Evolutionary conservation across 2,329 filamentous ascomycete genomes (phyloP).

Genomic region (Nothophoma quercina): DNA sequence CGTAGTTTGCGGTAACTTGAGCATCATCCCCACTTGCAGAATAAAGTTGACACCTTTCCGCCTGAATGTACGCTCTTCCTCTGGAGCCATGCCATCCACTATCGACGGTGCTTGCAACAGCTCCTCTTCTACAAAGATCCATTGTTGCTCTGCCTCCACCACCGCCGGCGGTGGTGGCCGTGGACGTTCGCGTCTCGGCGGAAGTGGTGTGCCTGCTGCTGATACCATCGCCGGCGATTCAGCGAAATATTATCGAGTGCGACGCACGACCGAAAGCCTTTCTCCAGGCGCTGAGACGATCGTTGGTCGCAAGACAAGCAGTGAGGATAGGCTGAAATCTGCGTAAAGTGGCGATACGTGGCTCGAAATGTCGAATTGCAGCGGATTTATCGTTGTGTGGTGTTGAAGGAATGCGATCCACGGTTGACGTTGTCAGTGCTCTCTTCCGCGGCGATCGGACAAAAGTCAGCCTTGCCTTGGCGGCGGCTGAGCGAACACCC

Average conservation of each 20-base stretch:
- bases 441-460: constrained; percentile 17
- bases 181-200: constrained; percentile 41
- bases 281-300: not conserved
- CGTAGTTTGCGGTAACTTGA: constrained; percentile 91
- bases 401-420: constrained; percentile 4
- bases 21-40: constrained; percentile 87
- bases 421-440: constrained; percentile 12
- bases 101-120: constrained; percentile 83
- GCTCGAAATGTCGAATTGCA: not conserved
- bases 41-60: constrained; percentile 98
- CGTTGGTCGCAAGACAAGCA: not conserved
- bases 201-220: constrained; percentile 27
- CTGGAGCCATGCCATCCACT: constrained; percentile 77
- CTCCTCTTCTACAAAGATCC: constrained; percentile 88
- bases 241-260: not conserved
- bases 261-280: constrained; percentile 1
- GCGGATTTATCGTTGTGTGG: constrained; percentile 3
- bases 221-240: constrained; percentile 38
- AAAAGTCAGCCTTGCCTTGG: constrained; percentile 5
- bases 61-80: constrained; percentile 80
- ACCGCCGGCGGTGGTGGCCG: constrained; percentile 56
- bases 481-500: constrained; percentile 6
- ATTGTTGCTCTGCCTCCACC: constrained; percentile 71
- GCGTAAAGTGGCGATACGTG: not conserved
- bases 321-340: not conserved